Evolutionary conservation across 148 eudicot genomes (phyloP).

Genomic region (Polygonum maritimum): DNA sequence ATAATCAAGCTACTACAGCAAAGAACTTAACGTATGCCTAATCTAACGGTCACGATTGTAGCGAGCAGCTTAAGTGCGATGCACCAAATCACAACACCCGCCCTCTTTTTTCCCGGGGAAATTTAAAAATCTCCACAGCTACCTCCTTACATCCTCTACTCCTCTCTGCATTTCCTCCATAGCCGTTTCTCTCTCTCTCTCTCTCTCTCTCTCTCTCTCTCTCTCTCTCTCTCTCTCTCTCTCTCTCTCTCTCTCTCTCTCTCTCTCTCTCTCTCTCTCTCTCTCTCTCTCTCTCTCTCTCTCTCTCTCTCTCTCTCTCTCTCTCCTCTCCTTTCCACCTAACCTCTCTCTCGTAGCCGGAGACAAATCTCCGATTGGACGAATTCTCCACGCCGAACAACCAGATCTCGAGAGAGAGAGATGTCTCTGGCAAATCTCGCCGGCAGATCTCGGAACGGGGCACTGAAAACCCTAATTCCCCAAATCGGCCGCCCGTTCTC

Average conservation of each 20-base stretch:
- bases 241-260: no score
- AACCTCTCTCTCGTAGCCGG: not conserved
- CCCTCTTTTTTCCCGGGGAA: conserved; percentile 1
- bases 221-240: no score
- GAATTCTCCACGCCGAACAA: not conserved
- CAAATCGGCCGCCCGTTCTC: conserved; percentile 29
- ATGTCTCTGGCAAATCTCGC: conserved; percentile 38
- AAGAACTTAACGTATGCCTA: not conserved
- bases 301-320: no score
- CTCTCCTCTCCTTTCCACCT: not conserved
- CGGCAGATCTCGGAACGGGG: conserved; percentile 11
- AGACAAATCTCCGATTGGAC: not conserved
- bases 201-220: no score
- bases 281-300: no score
- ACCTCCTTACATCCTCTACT: not conserved
- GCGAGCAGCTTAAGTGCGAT: not conserved
- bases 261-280: no score
- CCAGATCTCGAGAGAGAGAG: not conserved
- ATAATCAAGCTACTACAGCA: not conserved
- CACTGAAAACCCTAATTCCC: conserved; percentile 16
- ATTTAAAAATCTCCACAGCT: not conserved
- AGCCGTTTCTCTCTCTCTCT: not conserved
- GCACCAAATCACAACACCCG: not conserved
- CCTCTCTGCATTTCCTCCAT: not conserved
- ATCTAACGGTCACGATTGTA: not conserved